Conservation (phyloP, 2,329 filamentous ascomycete species). For the Aspergillus thermomutatus region DNA sequence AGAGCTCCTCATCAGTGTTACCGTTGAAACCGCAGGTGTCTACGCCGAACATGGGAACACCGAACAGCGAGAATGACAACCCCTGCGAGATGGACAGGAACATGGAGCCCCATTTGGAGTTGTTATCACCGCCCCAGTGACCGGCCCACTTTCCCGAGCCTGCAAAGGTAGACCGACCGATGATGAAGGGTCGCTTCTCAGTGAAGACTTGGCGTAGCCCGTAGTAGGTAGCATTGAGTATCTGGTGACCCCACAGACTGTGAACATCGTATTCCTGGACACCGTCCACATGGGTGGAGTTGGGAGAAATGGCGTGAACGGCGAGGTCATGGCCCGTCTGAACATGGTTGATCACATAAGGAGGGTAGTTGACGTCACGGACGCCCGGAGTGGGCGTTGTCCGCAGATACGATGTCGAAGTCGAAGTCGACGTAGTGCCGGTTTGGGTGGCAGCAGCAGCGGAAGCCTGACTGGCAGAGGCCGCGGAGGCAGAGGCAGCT, state of each 20-base stretch:
- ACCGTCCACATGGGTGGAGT: slow-evolving; percentile 73
- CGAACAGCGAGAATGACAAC: slow-evolving; percentile 69
- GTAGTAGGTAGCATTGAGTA: slow-evolving; percentile 72
- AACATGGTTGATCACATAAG: slow-evolving; percentile 72
- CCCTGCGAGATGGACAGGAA: slow-evolving; percentile 75
- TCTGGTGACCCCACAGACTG: slow-evolving; percentile 72
- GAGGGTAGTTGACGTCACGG: slow-evolving; percentile 68
- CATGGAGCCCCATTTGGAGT: slow-evolving; percentile 68
- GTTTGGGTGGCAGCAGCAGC: slow-evolving; percentile 30
- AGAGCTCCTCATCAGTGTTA: slow-evolving; percentile 66
- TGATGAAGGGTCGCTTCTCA: slow-evolving; percentile 74
- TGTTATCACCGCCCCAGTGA: slow-evolving; percentile 80
- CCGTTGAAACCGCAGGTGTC: slow-evolving; percentile 69
- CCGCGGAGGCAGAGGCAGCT: slow-evolving; percentile 57
- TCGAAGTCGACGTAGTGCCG: slow-evolving; percentile 33
- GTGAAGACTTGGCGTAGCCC: slow-evolving; percentile 64
- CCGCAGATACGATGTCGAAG: slow-evolving; percentile 50
- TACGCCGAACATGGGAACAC: slow-evolving; percentile 73
- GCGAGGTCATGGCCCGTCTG: slow-evolving; percentile 63
- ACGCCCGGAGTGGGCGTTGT: slow-evolving; percentile 61
- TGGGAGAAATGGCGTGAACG: slow-evolving; percentile 69
- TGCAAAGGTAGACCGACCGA: slow-evolving; percentile 76
- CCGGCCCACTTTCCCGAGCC: slow-evolving; percentile 73
- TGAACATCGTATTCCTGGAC: slow-evolving; percentile 77
- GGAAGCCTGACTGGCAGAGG: slow-evolving; percentile 50